A percentile compares a stretch with the other conserved stretches of the same genome.
These are phyloP conservation scores for Colletotrichum spinosum DNA, from an alignment of 2,329 filamentous ascomycete species.

Conservation along the genomic window DNA sequence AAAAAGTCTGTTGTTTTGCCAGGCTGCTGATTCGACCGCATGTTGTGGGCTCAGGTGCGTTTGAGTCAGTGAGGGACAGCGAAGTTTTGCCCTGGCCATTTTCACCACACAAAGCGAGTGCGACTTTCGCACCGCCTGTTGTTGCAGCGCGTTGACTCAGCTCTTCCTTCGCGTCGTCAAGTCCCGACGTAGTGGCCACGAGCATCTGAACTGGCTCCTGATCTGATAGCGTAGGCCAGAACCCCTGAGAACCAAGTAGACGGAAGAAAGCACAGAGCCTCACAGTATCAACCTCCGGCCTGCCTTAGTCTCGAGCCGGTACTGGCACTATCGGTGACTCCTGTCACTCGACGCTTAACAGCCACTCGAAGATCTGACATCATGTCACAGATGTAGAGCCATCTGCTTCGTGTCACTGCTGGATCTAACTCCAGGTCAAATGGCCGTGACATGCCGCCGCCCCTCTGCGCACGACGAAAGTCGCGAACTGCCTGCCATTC, in stretches of 20 bases:
- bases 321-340: slow-evolving; percentile 16
- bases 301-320: neutral
- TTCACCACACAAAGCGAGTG: too few relatives aligned
- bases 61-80: slow-evolving; percentile 23
- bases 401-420: neutral
- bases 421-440: neutral
- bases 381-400: neutral
- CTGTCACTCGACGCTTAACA: slow-evolving; percentile 31
- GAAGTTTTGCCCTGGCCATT: neutral
- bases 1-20: slow-evolving; percentile 28
- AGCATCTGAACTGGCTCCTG: slow-evolving; percentile 4
- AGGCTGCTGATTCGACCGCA: slow-evolving; percentile 25
- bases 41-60: slow-evolving; percentile 9
- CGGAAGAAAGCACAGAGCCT: slow-evolving; percentile 17
- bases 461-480: too few relatives aligned
- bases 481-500: too few relatives aligned
- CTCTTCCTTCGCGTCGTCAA: slow-evolving; percentile 6
- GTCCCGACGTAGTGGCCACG: neutral
- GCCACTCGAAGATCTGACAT: slow-evolving; percentile 16
- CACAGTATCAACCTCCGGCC: slow-evolving; percentile 4
- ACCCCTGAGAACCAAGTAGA: slow-evolving; percentile 12
- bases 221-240: slow-evolving; percentile 8
- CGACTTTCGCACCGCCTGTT: too few relatives aligned
- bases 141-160: too few relatives aligned
- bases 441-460: neutral